These are phyloP conservation scores for Cyberlindnera galapagoensis DNA, from an alignment of 805 yeast genomes.

Conservation along the genomic window DNA sequence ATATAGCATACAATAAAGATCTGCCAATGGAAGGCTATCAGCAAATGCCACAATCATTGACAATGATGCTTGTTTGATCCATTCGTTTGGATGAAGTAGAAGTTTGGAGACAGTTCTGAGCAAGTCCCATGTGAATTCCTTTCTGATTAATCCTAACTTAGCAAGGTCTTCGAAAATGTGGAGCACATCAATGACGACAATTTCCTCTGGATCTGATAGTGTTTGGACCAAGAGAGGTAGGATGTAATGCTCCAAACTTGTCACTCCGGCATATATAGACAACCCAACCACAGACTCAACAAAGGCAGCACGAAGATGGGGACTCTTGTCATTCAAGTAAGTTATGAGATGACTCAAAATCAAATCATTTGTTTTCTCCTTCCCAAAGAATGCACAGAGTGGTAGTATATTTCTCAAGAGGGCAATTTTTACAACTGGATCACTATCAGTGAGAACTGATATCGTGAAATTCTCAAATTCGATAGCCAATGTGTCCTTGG, in stretches of 20 bases:
- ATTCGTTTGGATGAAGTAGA: conserved; percentile 77
- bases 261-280: conserved; percentile 74
- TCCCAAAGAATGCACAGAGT: conserved; percentile 75
- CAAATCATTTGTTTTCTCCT: conserved; percentile 82
- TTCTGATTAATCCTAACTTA: conserved; percentile 48
- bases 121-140: conserved; percentile 48
- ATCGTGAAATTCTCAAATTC: conserved; percentile 64
- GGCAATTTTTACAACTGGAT: conserved; percentile 60
- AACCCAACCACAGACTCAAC: conserved; percentile 66
- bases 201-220: conserved; percentile 74
- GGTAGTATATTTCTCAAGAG: conserved; percentile 68
- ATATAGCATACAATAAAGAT: conserved; percentile 72
- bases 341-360: conserved; percentile 88
- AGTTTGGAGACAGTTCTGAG: conserved; percentile 46
- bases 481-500: conserved; percentile 39
- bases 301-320: conserved; percentile 61
- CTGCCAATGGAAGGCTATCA: conserved; percentile 62
- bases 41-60: conserved; percentile 57
- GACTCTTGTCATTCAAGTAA: conserved; percentile 73
- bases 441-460: conserved; percentile 62
- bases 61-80: conserved; percentile 70
- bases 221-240: conserved; percentile 82
- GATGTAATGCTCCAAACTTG: conserved; percentile 81
- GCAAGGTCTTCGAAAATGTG: conserved; percentile 49
- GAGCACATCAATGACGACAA: conserved; percentile 67